Evolutionary conservation across 345 rosid species (phyloP), one percentile per base, ranked within the genome.

Genomic region (Litchi chinensis): DNA sequence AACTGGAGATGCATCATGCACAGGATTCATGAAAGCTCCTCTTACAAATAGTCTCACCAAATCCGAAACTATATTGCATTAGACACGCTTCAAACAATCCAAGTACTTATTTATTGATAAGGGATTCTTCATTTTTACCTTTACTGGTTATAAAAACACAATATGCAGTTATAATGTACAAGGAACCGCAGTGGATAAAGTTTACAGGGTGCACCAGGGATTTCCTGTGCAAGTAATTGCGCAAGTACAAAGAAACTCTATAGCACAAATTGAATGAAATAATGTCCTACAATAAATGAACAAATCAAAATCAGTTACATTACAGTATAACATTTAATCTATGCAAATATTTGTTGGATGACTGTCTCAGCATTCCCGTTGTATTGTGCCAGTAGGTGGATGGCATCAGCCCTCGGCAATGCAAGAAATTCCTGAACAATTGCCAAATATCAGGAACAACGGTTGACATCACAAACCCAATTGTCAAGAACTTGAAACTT

Each of bases 321-420:
- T 60, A 50, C 50, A 37, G 68, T 64, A 75, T 67, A 56, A 2
- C 21, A 8, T n/a, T 65, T 56, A 65, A 67, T 21, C 83, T 91
- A 89, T 5, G 89, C 83, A 88, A 95, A 93, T 80, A 93, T 83
- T 84, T 91, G 95, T 85, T 93, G 95, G 75, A 95, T 95, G 68
- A 87, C 97, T 26, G 91, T 85, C 83, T 95, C 98, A 0, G 98
- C 97, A 65, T 87, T 91, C 76, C 97, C 96, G 72, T 91, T 89
- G 86, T 92, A 90, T 82, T 93, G 96, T 21, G 92, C 89, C 43
- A 95, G 93, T 64, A 95, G 98, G 79, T 91, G 95, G 83, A 95
- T 95, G 41, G 99, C 98, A 78, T 93, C 97, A 19, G 97, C 93
- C 89, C 99, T 89, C 18, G 99, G 97, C 85, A 95, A 73, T n/a